Evolutionary conservation across 2,329 filamentous ascomycete species (phyloP), one percentile per base, ranked within the genome.

Genomic region (Ilyonectria destructans): DNA sequence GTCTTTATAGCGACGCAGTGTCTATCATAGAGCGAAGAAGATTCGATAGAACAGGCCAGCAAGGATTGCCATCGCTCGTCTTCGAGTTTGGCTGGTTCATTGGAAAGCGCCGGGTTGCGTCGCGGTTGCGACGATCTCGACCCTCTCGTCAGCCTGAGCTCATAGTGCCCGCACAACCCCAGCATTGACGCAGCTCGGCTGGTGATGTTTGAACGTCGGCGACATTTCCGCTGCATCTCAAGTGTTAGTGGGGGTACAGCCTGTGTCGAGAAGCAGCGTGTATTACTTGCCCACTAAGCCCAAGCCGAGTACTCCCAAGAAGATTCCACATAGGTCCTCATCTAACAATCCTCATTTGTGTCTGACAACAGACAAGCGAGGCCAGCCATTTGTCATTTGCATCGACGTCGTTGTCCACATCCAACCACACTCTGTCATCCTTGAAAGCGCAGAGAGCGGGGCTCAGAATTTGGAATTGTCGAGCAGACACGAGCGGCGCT

Each of bases 81-180:
- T 46, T 23, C 31, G 35, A 51, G 40, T 37, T 45, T 49, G 61
- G 55, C 62, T 62, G 69, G 56, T 17, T 40, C 40, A 40, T 70
- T 63, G 65, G 65, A 26, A 62, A 23, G 29, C 21, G 19, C 9
- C 49, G 63, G 46, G 56, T 29, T 49, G 26, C 26, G 51, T 31
- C 52, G 54, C 40, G 59, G 40, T 37, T 19, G 33, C 48, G 58
- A 48, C 33, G 40, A 21, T 40, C 43, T 65, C 55, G 62, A 64
- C 46, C 35, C 51, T 62, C 67, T 74, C 65, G 70, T 74, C 72
- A 76, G 69, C 55, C 52, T 75, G 72, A 68, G 69, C 69, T 75
- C 72, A 71, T 75, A 33, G 45, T 58, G 58, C 68, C 66, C 65
- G 40, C 43, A 68, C 63, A 40, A 56, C 45, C 57, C 63, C 43